A percentile compares a stretch with the other conserved stretches of the same genome.
Conservation (phyloP, 495 filamentous ascomycete species). For the Talaromyces stipitatus region DNA sequence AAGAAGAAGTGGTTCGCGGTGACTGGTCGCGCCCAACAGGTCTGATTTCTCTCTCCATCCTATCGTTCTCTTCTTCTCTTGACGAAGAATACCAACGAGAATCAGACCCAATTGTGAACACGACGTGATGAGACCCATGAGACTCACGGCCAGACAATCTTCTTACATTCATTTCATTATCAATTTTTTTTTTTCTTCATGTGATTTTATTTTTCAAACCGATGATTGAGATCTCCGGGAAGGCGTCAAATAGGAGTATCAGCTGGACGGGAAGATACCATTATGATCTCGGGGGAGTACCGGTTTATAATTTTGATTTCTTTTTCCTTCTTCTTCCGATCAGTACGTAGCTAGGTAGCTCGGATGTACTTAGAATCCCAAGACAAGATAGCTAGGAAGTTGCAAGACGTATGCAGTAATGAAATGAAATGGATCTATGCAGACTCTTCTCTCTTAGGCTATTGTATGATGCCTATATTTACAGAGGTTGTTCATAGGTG, state of each 20-base stretch:
- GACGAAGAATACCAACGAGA: too few relatives aligned
- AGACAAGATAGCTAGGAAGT: not conserved
- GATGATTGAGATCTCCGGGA: not conserved
- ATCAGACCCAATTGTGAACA: too few relatives aligned
- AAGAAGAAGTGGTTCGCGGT: slow-evolving; percentile 66
- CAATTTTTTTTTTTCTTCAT: not conserved
- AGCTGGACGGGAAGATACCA: not conserved
- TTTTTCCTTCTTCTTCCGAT: not conserved
- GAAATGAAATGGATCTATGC: not conserved
- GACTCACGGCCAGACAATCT: too few relatives aligned
- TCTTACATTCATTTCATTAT: not conserved
- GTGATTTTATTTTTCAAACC: not conserved
- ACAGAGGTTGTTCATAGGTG: not conserved
- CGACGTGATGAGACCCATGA: not conserved
- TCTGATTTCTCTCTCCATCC: not conserved
- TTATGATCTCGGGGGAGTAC: not conserved
- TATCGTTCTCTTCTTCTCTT: not conserved
- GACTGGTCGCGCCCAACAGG: slow-evolving; percentile 5
- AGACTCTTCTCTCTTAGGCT: not conserved
- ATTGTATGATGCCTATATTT: not conserved
- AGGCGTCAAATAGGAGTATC: not conserved
- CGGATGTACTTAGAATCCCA: not conserved
- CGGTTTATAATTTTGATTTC: not conserved
- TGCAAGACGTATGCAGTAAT: not conserved
- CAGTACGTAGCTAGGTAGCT: not conserved